Evolutionary conservation across 2,329 filamentous ascomycete genomes (phyloP).

Genomic region (Fusarium solani-melongenae): DNA sequence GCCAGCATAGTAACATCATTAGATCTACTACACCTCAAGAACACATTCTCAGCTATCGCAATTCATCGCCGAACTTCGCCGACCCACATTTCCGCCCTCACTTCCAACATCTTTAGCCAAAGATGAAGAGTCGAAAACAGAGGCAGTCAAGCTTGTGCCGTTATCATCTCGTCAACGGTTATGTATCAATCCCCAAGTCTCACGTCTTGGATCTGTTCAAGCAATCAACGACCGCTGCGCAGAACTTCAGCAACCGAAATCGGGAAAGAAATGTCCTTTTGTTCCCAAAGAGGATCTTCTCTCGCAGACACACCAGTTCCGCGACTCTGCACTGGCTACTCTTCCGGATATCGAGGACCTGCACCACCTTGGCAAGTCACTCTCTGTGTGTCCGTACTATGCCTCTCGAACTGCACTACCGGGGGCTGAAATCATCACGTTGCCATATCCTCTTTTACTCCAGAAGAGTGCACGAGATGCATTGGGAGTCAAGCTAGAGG

Average conservation of each 20-base stretch:
- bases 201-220: constrained; percentile 74
- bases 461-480: constrained; percentile 90
- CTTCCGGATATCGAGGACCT: constrained; percentile 96
- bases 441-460: constrained; percentile 91
- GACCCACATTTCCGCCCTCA: constrained; percentile 81
- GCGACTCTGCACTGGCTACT: constrained; percentile 84
- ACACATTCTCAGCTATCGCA: constrained; percentile 93
- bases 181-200: constrained; percentile 90
- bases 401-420: constrained; percentile 88
- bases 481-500: constrained; percentile 84
- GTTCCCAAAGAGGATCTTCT: constrained; percentile 83
- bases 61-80: constrained; percentile 83
- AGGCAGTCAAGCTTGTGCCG: constrained; percentile 79
- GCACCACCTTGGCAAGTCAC: constrained; percentile 77
- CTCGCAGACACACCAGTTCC: constrained; percentile 79
- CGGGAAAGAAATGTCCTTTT: constrained; percentile 74
- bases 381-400: constrained; percentile 94
- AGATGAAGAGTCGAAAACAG: constrained; percentile 40
- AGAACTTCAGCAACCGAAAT: constrained; percentile 82
- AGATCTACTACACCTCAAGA: constrained; percentile 91
- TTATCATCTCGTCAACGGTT: constrained; percentile 87
- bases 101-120: constrained; percentile 60
- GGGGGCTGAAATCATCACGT: constrained; percentile 86
- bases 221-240: constrained; percentile 95
- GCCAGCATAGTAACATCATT: constrained; percentile 46